phyloP scores from a whole-genome alignment of 2,329 filamentous ascomycete species.

The Pseudopyricularia cyperi region DNA sequence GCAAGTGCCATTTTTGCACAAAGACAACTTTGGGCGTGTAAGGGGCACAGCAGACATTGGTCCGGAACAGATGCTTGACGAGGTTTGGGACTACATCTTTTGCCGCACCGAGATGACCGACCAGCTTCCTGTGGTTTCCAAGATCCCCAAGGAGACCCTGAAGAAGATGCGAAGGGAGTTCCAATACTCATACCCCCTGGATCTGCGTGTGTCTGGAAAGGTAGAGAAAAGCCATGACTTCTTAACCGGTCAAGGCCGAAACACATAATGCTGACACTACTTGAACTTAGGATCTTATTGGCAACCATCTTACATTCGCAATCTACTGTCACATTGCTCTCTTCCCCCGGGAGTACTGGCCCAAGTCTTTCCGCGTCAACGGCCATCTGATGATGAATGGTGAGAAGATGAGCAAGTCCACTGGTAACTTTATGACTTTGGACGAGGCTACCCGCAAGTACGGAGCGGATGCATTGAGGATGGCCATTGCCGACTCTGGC shows the following conservation, averaged over 20 bases:
- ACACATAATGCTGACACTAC: neutral
- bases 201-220: conserved; percentile 79
- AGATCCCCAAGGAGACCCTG: conserved; percentile 61
- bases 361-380: conserved; percentile 72
- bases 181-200: conserved; percentile 93
- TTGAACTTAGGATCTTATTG: conserved; percentile 53
- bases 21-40: conserved; percentile 69
- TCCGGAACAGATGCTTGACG: conserved; percentile 81
- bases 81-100: conserved; percentile 96
- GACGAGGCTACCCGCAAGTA: conserved; percentile 80
- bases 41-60: conserved; percentile 56
- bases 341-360: conserved; percentile 83
- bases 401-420: conserved; percentile 97
- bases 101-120: conserved; percentile 58
- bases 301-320: conserved; percentile 92
- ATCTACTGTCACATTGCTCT: conserved; percentile 87
- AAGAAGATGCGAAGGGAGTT: conserved; percentile 81
- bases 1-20: conserved; percentile 54
- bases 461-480: conserved; percentile 77
- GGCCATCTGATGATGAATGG: conserved; percentile 91
- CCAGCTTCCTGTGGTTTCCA: conserved; percentile 46
- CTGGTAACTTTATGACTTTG: conserved; percentile 92
- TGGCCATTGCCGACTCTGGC: conserved; percentile 87
- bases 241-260: neutral
- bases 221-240: neutral